Evolutionary conservation across 2,329 filamentous ascomycete species (phyloP).

Genomic region (Cladosporium oxysporum): DNA sequence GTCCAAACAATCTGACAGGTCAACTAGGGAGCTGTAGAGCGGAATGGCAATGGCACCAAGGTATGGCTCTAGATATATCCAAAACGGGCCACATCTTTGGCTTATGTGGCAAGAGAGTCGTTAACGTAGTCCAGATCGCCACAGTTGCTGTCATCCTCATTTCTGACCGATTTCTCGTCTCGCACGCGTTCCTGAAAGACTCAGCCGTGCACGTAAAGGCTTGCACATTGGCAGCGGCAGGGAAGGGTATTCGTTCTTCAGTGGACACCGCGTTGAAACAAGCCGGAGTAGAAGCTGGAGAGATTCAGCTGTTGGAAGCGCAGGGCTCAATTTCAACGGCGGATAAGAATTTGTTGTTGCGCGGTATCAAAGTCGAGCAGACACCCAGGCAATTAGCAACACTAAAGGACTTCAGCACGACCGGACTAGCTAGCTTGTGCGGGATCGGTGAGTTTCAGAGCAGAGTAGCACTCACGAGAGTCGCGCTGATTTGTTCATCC

Average conservation of each 20-base stretch:
- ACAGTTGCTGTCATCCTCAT: slow-evolving; percentile 29
- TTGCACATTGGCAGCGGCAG: slow-evolving; percentile 15
- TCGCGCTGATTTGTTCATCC: neutral
- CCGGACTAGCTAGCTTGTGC: slow-evolving; percentile 25
- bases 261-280: slow-evolving; percentile 24
- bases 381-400: neutral
- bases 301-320: slow-evolving; percentile 28
- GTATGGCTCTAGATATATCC: neutral
- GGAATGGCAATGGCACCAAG: neutral
- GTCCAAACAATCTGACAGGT: neutral
- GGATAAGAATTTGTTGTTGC: neutral
- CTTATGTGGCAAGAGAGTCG: too few relatives aligned
- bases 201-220: slow-evolving; percentile 26
- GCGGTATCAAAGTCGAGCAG: neutral
- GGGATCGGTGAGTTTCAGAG: slow-evolving; percentile 23
- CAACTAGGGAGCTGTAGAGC: neutral
- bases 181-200: slow-evolving; percentile 33
- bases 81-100: neutral
- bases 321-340: slow-evolving; percentile 11
- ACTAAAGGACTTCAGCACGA: slow-evolving; percentile 15
- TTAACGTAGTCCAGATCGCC: slow-evolving; percentile 9
- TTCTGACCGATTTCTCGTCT: slow-evolving; percentile 29
- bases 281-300: slow-evolving; percentile 23
- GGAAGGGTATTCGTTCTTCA: slow-evolving; percentile 7
- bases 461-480: neutral